phyloP scores from a whole-genome alignment of 2,329 filamentous ascomycete species.

The Alternaria brassicae region DNA sequence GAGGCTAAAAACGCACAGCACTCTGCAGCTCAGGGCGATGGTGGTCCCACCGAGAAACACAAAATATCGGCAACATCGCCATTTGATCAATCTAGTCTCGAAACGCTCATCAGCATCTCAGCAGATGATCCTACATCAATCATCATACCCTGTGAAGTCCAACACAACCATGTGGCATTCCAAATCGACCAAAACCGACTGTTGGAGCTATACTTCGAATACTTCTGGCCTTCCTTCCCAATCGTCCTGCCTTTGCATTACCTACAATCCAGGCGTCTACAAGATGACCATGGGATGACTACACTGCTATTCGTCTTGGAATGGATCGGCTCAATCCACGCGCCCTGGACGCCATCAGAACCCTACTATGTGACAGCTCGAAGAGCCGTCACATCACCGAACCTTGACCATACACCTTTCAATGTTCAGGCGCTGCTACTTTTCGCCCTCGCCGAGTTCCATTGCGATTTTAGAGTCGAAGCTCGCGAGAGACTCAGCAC shows the following conservation, averaged over 20 bases:
- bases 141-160: conserved; percentile 1
- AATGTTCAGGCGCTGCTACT: conserved; percentile 79
- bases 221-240: conserved; percentile 63
- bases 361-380: conserved; percentile 33
- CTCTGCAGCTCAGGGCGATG: not conserved
- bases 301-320: conserved; percentile 36
- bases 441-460: conserved; percentile 77
- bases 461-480: conserved; percentile 74
- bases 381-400: conserved; percentile 27
- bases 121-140: conserved; percentile 5
- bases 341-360: conserved; percentile 41
- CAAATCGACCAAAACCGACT: conserved; percentile 37
- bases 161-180: conserved; percentile 29
- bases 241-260: conserved; percentile 59
- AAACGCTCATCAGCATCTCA: not conserved
- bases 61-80: not conserved
- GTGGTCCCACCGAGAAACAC: not conserved
- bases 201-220: conserved; percentile 46
- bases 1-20: conserved; percentile 29
- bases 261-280: conserved; percentile 37
- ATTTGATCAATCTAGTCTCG: not conserved
- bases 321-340: conserved; percentile 44
- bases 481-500: conserved; percentile 69
- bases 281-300: conserved; percentile 29
- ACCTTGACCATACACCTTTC: conserved; percentile 52